phyloP scores from a whole-genome alignment of 2,329 filamentous ascomycete genomes.

The Trichoderma sp. region DNA sequence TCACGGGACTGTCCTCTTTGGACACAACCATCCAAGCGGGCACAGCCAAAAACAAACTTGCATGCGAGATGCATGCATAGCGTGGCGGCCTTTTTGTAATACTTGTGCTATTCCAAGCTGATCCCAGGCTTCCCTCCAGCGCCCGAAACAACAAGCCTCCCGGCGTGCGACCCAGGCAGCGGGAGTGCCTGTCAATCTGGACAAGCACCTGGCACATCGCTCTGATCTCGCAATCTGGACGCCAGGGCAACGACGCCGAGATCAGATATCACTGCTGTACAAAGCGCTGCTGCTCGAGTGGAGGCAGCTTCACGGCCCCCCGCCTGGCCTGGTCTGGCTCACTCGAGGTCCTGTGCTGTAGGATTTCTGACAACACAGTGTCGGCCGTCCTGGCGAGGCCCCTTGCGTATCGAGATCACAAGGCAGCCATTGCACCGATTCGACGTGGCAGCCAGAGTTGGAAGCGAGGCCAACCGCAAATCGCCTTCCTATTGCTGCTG shows the following conservation, averaged over 20 bases:
- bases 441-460: conserved; percentile 9
- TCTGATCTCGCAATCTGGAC: background rate
- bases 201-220: background rate
- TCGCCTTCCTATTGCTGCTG: conserved; percentile 7
- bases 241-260: conserved; percentile 15
- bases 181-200: background rate
- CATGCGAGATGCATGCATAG: conserved; percentile 9
- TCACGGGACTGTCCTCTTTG: conserved; percentile 8
- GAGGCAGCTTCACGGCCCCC: conserved; percentile 3
- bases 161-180: background rate
- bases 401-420: conserved; percentile 22
- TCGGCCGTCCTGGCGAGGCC: background rate
- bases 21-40: background rate
- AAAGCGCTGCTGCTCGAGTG: background rate
- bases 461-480: background rate
- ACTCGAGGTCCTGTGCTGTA: background rate
- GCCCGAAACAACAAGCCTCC: background rate
- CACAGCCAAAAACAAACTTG: conserved; percentile 8
- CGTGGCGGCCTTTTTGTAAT: background rate
- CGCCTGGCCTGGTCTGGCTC: background rate
- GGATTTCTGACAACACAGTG: conserved; percentile 7
- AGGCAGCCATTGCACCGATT: conserved; percentile 1
- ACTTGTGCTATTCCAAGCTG: background rate
- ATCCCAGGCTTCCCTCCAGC: background rate
- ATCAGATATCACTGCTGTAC: conserved; percentile 7